phyloP scores from a whole-genome alignment of 345 rosid genomes.

The Luvunga scandens region DNA sequence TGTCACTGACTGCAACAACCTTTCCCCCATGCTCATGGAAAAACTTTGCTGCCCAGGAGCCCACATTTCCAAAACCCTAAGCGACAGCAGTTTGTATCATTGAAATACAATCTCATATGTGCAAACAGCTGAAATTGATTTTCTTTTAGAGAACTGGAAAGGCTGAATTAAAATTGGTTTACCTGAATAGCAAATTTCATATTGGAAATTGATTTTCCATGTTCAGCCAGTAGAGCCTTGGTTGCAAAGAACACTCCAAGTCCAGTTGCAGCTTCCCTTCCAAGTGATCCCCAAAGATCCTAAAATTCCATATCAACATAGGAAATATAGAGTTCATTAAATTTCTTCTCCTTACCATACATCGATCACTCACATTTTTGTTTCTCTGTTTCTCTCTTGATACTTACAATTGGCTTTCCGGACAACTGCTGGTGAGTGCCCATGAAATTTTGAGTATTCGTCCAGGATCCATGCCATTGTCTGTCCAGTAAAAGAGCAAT shows the following conservation, averaged over 20 bases:
- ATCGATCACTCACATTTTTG: background rate
- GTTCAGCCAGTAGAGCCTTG: slow-evolving; percentile 41
- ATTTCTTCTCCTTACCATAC: background rate
- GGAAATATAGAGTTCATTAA: background rate
- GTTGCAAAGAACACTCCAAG: slow-evolving; percentile 42
- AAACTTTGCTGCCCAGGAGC: slow-evolving; percentile 81
- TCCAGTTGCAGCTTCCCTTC: slow-evolving; percentile 56
- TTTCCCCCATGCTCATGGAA: slow-evolving; percentile 89
- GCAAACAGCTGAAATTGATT: background rate
- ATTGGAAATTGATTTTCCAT: slow-evolving; percentile 31
- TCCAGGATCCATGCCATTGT: slow-evolving; percentile 73
- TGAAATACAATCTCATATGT: background rate
- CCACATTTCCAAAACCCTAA: slow-evolving; percentile 95
- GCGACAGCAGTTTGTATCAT: background rate
- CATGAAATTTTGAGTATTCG: slow-evolving; percentile 68
- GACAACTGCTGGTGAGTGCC: slow-evolving; percentile 67
- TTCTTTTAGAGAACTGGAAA: background rate
- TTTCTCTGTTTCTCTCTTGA: background rate
- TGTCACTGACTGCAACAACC: slow-evolving; percentile 51
- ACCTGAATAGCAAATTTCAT: slow-evolving; percentile 43
- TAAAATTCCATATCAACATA: slow-evolving; percentile 8
- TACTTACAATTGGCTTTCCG: slow-evolving; percentile 55
- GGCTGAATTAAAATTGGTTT: background rate
- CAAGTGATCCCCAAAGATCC: slow-evolving; percentile 58
- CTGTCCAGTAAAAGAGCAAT: slow-evolving; percentile 22